phyloP scores from a whole-genome alignment of 2,329 filamentous ascomycete genomes.

The Trichophyton equinum region DNA sequence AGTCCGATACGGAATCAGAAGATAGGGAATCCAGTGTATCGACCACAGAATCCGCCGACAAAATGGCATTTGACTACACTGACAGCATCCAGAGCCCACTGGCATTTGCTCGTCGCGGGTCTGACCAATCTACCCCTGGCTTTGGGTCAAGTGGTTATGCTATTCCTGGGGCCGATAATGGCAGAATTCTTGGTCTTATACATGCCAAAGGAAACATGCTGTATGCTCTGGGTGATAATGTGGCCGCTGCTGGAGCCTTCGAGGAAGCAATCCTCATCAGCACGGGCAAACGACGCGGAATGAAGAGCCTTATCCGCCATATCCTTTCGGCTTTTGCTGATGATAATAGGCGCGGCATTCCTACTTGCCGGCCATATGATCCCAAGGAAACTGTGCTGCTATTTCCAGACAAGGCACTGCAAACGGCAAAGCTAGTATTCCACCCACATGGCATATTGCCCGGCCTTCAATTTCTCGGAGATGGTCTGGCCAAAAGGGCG shows the following conservation, averaged over 20 bases:
- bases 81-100: slow-evolving; percentile 25
- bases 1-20: slow-evolving; percentile 45
- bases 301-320: slow-evolving; percentile 64
- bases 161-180: slow-evolving; percentile 76
- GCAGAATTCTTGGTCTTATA: slow-evolving; percentile 79
- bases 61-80: slow-evolving; percentile 46
- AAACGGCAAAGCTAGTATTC: slow-evolving; percentile 75
- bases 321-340: slow-evolving; percentile 60
- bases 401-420: slow-evolving; percentile 68
- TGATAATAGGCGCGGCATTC: slow-evolving; percentile 23
- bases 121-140: slow-evolving; percentile 31
- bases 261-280: slow-evolving; percentile 91
- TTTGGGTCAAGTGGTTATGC: slow-evolving; percentile 74
- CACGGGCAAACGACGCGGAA: slow-evolving; percentile 56
- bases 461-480: slow-evolving; percentile 59
- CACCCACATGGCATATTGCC: slow-evolving; percentile 62
- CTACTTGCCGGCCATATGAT: slow-evolving; percentile 23
- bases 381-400: slow-evolving; percentile 57
- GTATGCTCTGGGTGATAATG: slow-evolving; percentile 74
- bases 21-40: slow-evolving; percentile 44
- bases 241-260: slow-evolving; percentile 71
- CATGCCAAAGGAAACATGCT: slow-evolving; percentile 99
- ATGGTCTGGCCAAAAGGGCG: slow-evolving; percentile 60
- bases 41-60: slow-evolving; percentile 42
- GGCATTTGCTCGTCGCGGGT: slow-evolving; percentile 18